Base-by-base conservation (phyloP, 139 green algal genomes). In the Picochlorum sp. region DNA sequence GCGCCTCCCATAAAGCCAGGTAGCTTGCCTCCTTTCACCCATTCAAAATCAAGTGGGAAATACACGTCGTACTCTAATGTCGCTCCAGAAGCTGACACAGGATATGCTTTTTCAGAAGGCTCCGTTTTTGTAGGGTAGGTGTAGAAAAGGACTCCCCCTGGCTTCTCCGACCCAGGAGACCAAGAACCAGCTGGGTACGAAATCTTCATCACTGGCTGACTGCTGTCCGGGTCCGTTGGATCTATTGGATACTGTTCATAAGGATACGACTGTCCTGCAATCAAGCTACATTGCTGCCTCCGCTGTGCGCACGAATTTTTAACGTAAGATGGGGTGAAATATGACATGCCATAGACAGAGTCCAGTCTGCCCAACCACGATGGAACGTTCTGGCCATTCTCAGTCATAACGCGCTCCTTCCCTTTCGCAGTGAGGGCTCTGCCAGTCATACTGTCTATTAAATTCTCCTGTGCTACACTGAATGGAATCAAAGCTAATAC, bases 71-170 rank as follows among this genome's bases (percentile, higher is more conserved):
- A 66, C 15, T 55, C 24, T 6, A 66, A 44, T 20, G 38, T 20
- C 11, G 34, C 28, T 56, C 30, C 45, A 28, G 24, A 13, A 7
- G 24, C 10, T 20, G 64, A 65, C 20, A 65, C 16, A 18, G 23
- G 21, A 16, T 65, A n/a, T 50, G 20, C 21, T 20, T 52, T 65
- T 18, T 65, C 51, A 45, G 50, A 37, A n/a, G 26, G 24, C 26
- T 50, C 11, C 8, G 16, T 57, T 65, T 65, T 65, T 3, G 23
- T 62, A 9, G 64, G 64, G 50, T 56, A 70, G 51, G 51, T 34
- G 24, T 70, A 65, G 26, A 70, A 70, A 11, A 70, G 64, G 9
- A 52, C 23, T 20, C 64, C 64, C 14, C 64, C 64, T 23, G 50
- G 64, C 6, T 26, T 11, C 9, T 28, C 9, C 15, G 23, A 51